Evolutionary conservation across 305 asterid species (phyloP), one percentile per base, ranked within the genome.

Genomic region (Fraxinus latifolia): DNA sequence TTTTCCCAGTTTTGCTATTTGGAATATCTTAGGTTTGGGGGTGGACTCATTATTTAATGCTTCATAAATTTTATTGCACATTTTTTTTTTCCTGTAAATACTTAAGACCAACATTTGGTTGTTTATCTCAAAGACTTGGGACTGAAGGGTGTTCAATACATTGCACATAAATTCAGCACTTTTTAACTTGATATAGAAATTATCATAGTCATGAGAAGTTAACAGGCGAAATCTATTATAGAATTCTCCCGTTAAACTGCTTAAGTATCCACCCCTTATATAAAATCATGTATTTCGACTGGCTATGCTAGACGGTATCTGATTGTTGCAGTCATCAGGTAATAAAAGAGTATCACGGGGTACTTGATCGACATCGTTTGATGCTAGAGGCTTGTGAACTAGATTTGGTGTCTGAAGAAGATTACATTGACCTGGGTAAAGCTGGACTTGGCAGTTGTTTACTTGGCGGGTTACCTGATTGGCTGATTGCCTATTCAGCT

Each of bases 401-500:
- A 53, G 93, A 91, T 89, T 88, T 93, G 25, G 97, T 91, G 79
- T 91, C 96, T 37, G 98, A 96, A 84, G 99, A 96, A 86, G 99
- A 96, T 86, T 93, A 91, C 81, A 93, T 93, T 82, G 99, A 93
- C 29, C 90, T 96, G 83, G 90, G 97, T 71, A 91, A 89, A 90
- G 99, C 99, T 78, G 99, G 99, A 79, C 93, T 96, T 74, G 99
- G 99, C 73, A 95, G 98, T 85, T 96, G 99, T 87, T 91, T 96
- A 87, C 98, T 96, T 82, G 98, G 97, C 84, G 98, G 98, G 65
- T 83, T 96, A 82, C 98, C 99, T 44, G 96, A 93, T 84, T 96
- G 99, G 99, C 88, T 96, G 83, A 91, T 96, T 85, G 95, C 97
- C 79, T 96, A 95, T 88, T 42, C 97, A 53, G 99, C 99, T 77